Percentiles rank a stretch among this genome's conserved stretches.
phyloP scores from a whole-genome alignment of 768 basidiomycete genomes.

The Leucogyrophana mollusca region DNA sequence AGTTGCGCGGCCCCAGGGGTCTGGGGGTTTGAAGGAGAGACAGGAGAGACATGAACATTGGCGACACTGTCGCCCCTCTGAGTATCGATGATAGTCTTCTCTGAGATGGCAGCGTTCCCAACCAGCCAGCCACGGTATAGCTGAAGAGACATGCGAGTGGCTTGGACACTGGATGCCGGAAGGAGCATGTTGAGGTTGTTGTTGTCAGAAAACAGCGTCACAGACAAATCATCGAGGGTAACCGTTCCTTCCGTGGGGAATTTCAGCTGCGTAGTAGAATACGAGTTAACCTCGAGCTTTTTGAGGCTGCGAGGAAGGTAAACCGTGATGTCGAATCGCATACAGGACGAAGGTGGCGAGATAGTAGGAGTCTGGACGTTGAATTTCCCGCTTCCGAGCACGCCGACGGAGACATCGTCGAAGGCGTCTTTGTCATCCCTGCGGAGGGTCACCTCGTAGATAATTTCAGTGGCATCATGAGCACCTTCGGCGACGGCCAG shows the following conservation, averaged over 20 bases:
- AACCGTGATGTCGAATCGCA: conserved; percentile 55
- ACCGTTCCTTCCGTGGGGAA: conserved; percentile 45
- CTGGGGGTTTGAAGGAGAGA: conserved; percentile 15
- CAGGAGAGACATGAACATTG: conserved; percentile 48
- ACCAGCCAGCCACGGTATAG: conserved; percentile 57
- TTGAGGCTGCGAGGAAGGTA: conserved; percentile 49
- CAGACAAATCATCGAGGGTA: conserved; percentile 41
- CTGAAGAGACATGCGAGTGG: conserved; percentile 41
- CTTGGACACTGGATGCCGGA: conserved; percentile 38
- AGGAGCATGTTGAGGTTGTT: conserved; percentile 45
- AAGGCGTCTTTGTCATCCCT: conserved; percentile 41
- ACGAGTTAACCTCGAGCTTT: conserved; percentile 45
- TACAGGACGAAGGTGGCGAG: conserved; percentile 33
- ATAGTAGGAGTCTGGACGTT: conserved; percentile 25
- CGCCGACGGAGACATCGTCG: conserved; percentile 32
- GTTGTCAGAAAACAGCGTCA: conserved; percentile 38
- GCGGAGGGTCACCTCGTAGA: conserved; percentile 49
- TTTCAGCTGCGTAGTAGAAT: conserved; percentile 45
- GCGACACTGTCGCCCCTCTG: conserved; percentile 50
- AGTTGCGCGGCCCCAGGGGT: conserved; percentile 37
- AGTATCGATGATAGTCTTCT: conserved; percentile 41
- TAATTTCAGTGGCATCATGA: conserved; percentile 39
- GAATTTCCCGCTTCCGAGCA: neutral
- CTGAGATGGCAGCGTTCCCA: conserved; percentile 50
- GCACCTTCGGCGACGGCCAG: conserved; percentile 46